Percentiles rank a stretch among this genome's conserved stretches.
Conservation (phyloP, 305 asterid species). For the Rubia balearica region DNA sequence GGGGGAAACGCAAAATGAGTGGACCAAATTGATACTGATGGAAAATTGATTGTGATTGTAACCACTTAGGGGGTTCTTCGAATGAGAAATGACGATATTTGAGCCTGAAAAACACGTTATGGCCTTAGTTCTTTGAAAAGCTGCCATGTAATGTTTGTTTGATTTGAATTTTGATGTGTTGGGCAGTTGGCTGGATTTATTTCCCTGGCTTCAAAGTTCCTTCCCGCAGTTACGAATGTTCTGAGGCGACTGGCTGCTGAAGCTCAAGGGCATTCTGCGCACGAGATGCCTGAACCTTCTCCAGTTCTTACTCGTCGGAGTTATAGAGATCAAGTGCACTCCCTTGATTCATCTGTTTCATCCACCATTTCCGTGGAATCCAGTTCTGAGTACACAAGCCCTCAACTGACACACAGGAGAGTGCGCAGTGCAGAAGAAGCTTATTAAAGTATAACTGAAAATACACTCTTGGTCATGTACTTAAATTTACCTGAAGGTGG, state of each 20-base stretch:
- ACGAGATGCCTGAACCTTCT: slow-evolving; percentile 18
- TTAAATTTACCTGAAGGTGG: background rate
- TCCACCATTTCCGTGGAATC: slow-evolving; percentile 25
- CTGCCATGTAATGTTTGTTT: slow-evolving; percentile 3
- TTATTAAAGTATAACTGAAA: slow-evolving; percentile 1
- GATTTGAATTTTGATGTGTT: background rate
- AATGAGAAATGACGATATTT: background rate
- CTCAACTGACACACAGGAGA: slow-evolving; percentile 23
- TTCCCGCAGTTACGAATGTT: slow-evolving; percentile 39
- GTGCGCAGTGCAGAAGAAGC: slow-evolving; percentile 19
- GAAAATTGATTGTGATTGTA: background rate
- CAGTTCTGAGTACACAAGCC: slow-evolving; percentile 17
- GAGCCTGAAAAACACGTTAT: background rate
- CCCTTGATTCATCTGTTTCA: slow-evolving; percentile 25
- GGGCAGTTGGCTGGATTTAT: slow-evolving; percentile 39
- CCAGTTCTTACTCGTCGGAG: slow-evolving; percentile 23
- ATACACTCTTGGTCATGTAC: background rate
- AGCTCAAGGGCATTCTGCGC: slow-evolving; percentile 18
- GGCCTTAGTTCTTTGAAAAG: background rate
- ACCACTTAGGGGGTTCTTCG: background rate
- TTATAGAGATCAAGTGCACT: slow-evolving; percentile 19
- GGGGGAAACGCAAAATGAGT: too few relatives aligned
- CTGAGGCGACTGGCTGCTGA: slow-evolving; percentile 31
- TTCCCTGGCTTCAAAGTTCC: slow-evolving; percentile 37
- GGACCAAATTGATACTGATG: background rate